A percentile compares a stretch with the other conserved stretches of the same genome.
phyloP scores from a whole-genome alignment of 805 yeast genomes.

The Ascoidea rubescens region DNA sequence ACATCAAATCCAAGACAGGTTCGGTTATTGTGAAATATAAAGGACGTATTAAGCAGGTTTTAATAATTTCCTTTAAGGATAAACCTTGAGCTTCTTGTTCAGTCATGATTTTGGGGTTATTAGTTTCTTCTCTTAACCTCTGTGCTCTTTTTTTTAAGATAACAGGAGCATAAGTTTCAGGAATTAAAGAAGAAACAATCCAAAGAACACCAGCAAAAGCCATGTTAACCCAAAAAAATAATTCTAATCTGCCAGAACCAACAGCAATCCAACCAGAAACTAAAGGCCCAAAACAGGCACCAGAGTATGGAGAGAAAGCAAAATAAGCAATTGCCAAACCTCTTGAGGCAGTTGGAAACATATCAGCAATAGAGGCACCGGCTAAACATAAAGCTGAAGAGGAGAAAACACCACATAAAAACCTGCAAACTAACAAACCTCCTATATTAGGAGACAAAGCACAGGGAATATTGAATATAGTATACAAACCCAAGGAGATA shows the following conservation, averaged over 20 bases:
- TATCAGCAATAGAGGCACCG: slow-evolving; percentile 85
- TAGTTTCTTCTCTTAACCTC: slow-evolving; percentile 61
- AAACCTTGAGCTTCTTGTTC: slow-evolving; percentile 81
- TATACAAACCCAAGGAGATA: slow-evolving; percentile 59
- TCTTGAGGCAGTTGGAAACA: slow-evolving; percentile 69
- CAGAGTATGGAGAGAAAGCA: slow-evolving; percentile 86
- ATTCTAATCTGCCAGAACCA: slow-evolving; percentile 45
- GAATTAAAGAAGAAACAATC: slow-evolving; percentile 48
- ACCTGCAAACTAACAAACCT: slow-evolving; percentile 67
- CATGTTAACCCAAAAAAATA: slow-evolving; percentile 84
- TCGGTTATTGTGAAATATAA: slow-evolving; percentile 64
- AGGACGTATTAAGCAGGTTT: slow-evolving; percentile 69
- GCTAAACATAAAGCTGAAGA: slow-evolving; percentile 75
- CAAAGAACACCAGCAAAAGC: slow-evolving; percentile 83
- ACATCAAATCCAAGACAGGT: slow-evolving; percentile 74
- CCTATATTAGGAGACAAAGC: slow-evolving; percentile 77
- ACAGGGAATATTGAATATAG: slow-evolving; percentile 75
- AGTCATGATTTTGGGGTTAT: slow-evolving; percentile 75
- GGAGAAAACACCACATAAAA: slow-evolving; percentile 77
- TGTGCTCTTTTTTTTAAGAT: slow-evolving; percentile 55
- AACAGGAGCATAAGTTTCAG: slow-evolving; percentile 88
- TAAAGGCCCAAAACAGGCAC: slow-evolving; percentile 83
- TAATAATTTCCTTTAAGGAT: slow-evolving; percentile 51
- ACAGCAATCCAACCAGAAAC: slow-evolving; percentile 78
- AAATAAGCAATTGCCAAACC: slow-evolving; percentile 86